These are phyloP conservation scores for Tolypocladium cylindrosporum DNA, from an alignment of 2,329 filamentous ascomycete genomes.

Conservation along the genomic window DNA sequence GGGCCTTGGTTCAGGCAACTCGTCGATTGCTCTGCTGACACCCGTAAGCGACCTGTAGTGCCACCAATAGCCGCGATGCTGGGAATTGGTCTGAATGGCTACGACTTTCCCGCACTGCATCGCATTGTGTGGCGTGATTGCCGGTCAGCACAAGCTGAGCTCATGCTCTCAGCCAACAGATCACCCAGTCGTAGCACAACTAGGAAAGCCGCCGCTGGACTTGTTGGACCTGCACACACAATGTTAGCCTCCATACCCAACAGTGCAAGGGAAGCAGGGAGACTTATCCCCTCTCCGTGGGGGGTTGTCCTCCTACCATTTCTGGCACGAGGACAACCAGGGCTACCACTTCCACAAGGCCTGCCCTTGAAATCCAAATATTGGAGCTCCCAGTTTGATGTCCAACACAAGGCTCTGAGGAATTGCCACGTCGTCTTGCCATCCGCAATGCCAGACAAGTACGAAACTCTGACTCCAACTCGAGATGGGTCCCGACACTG, in stretches of 20 bases:
- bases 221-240: slow-evolving; percentile 9
- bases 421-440: background rate
- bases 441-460: slow-evolving; percentile 56
- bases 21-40: background rate
- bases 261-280: slow-evolving; percentile 5
- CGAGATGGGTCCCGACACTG: slow-evolving; percentile 68
- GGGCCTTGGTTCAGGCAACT: background rate
- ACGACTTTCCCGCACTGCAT: background rate
- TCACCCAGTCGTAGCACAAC: background rate
- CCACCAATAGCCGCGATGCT: background rate
- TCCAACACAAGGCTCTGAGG: slow-evolving; percentile 3
- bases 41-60: no score
- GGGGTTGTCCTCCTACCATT: slow-evolving; percentile 41
- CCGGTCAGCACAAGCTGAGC: background rate
- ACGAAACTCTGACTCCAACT: slow-evolving; percentile 90
- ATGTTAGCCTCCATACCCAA: slow-evolving; percentile 15
- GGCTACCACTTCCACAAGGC: slow-evolving; percentile 29
- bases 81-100: background rate
- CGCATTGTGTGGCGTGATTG: background rate
- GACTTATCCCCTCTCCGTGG: slow-evolving; percentile 40
- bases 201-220: background rate
- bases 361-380: slow-evolving; percentile 22
- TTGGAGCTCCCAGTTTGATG: slow-evolving; percentile 1
- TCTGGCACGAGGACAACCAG: slow-evolving; percentile 39
- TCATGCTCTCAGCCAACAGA: background rate